phyloP scores from a whole-genome alignment of 306 rosid species.

The Biancaea sappan region DNA sequence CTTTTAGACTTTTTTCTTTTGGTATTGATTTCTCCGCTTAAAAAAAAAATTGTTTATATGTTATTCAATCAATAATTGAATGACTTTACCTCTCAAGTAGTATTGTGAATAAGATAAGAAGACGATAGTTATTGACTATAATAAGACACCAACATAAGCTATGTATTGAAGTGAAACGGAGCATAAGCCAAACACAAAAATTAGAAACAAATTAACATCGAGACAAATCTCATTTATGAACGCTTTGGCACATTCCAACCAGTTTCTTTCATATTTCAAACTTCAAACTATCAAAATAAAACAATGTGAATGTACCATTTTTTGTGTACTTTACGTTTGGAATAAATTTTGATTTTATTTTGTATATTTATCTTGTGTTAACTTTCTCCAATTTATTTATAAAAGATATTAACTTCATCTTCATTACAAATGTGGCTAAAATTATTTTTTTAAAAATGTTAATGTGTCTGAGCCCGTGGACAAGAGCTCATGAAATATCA shows the following conservation, averaged over 20 bases:
- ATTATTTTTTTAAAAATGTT: too few relatives aligned
- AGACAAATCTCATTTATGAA: neutral
- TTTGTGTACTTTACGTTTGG: too few relatives aligned
- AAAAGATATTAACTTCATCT: too few relatives aligned
- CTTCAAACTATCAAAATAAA: neutral
- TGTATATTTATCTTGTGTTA: too few relatives aligned
- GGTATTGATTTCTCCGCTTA: neutral
- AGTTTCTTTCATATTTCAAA: neutral
- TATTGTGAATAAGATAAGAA: too few relatives aligned
- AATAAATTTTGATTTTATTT: too few relatives aligned
- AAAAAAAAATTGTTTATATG: neutral
- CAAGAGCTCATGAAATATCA: too few relatives aligned
- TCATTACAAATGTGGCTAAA: too few relatives aligned
- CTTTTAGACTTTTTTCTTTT: neutral
- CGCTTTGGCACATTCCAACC: neutral
- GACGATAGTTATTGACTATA: neutral
- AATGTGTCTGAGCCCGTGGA: too few relatives aligned
- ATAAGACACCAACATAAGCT: neutral
- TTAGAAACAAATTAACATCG: neutral
- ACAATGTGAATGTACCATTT: too few relatives aligned
- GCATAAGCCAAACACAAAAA: neutral
- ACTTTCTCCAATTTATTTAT: too few relatives aligned
- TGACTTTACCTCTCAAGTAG: neutral
- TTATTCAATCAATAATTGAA: neutral
- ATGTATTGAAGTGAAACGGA: neutral